A percentile compares a stretch with the other conserved stretches of the same genome.
Evolutionary conservation across 169 alveolate genomes (phyloP).

Genomic region (Eimeria falciformis): DNA sequence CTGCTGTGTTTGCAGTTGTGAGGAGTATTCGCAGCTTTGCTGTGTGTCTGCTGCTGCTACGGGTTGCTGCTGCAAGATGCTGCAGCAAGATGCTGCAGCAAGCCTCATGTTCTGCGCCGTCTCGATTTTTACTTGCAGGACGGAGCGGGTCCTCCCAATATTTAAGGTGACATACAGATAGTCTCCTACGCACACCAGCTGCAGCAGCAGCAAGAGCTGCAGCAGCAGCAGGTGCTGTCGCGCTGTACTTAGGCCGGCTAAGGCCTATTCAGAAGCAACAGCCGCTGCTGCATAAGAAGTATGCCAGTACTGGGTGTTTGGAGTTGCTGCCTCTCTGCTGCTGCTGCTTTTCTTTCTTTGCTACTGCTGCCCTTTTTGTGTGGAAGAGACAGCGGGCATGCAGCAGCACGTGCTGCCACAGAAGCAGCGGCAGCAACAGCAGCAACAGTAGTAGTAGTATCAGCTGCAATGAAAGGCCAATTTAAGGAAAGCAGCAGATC

Average conservation of each 20-base stretch:
- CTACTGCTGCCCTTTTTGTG: background rate
- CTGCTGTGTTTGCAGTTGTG: background rate
- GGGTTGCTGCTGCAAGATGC: background rate
- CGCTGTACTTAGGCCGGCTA: no score
- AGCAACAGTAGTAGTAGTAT: background rate
- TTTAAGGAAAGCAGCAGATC: no score
- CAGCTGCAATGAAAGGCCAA: background rate
- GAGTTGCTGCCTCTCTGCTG: no score
- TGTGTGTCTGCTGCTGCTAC: no score
- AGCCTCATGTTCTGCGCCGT: background rate
- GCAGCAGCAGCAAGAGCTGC: constrained; percentile 12
- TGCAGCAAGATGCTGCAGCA: constrained; percentile 2
- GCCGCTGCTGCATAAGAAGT: background rate
- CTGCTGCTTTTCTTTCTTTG: background rate
- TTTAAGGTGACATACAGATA: background rate
- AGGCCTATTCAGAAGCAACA: background rate
- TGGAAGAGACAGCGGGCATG: background rate
- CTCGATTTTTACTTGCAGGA: background rate
- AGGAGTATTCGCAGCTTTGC: no score
- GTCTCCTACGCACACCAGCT: background rate
- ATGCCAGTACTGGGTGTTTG: background rate
- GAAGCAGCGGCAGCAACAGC: constrained; percentile 2
- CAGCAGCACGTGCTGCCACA: background rate
- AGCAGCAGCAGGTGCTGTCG: constrained; percentile 20
- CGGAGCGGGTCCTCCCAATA: constrained; percentile 1